Evolutionary conservation across 495 filamentous ascomycete genomes (phyloP).

Genomic region (Cladorrhinum samala): DNA sequence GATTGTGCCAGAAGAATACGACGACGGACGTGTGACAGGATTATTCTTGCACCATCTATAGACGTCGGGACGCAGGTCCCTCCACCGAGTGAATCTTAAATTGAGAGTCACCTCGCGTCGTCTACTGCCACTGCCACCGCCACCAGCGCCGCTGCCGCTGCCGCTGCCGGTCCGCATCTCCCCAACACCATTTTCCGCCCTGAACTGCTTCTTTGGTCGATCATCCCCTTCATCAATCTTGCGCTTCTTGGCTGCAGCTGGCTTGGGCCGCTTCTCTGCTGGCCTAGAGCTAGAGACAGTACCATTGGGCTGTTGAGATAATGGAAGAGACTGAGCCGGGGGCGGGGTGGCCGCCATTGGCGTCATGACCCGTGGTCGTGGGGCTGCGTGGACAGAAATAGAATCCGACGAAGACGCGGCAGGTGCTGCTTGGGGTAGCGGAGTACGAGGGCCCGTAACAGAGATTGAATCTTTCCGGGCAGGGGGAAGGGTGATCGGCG

Average conservation of each 20-base stretch:
- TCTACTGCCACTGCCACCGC: too few species aligned
- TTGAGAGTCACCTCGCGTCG: too few species aligned
- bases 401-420: conserved; percentile 1
- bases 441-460: conserved; percentile 14
- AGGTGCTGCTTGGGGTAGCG: background rate
- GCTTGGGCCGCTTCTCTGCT: conserved; percentile 21
- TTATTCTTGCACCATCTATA: background rate
- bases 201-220: conserved; percentile 33
- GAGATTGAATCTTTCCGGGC: conserved; percentile 26
- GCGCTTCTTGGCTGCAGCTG: conserved; percentile 20
- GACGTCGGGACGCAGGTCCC: too few species aligned
- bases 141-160: too few species aligned
- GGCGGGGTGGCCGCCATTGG: background rate
- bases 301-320: background rate
- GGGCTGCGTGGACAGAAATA: background rate
- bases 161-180: too few species aligned
- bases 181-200: conserved; percentile 25
- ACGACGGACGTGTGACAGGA: background rate
- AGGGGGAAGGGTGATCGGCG: conserved; percentile 10
- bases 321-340: background rate
- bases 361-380: conserved; percentile 1
- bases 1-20: background rate
- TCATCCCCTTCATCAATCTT: conserved; percentile 28
- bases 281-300: background rate
- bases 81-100: too few species aligned